Percentiles rank a stretch among this genome's conserved stretches.
phyloP scores from a whole-genome alignment of 805 yeast species.

The Komagataella mondaviorum region DNA sequence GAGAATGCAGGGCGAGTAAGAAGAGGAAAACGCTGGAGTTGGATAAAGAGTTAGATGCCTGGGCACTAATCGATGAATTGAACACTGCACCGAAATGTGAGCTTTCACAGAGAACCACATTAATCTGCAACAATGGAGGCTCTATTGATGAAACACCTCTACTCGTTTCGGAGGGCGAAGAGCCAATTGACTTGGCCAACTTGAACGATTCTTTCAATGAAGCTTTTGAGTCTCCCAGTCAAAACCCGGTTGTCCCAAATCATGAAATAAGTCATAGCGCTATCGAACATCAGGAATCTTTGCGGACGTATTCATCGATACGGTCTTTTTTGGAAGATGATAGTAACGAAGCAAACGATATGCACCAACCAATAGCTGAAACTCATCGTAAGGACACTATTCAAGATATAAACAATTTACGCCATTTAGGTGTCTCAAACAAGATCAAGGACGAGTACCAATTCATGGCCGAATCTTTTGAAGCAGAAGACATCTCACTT shows the following conservation, averaged over 20 bases:
- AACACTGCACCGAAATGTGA: background rate
- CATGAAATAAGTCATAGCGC: background rate
- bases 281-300: background rate
- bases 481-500: background rate
- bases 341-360: background rate
- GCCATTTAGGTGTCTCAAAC: slow-evolving; percentile 1
- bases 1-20: background rate
- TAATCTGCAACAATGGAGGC: background rate
- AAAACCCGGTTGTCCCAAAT: background rate
- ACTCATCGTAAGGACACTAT: slow-evolving; percentile 1
- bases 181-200: background rate
- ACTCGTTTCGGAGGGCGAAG: background rate
- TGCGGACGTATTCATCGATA: background rate
- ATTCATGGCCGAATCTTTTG: background rate
- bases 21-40: background rate
- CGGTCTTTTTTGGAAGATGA: background rate
- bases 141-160: background rate
- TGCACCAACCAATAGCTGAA: slow-evolving; percentile 1
- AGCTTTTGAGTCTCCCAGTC: background rate
- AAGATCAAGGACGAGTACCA: slow-evolving; percentile 2
- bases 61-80: background rate
- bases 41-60: background rate
- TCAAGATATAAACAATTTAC: slow-evolving; percentile 7
- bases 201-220: background rate
- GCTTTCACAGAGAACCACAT: background rate